Base-by-base conservation (phyloP, 768 basidiomycete species). In the Tephrocybe rancida region DNA sequence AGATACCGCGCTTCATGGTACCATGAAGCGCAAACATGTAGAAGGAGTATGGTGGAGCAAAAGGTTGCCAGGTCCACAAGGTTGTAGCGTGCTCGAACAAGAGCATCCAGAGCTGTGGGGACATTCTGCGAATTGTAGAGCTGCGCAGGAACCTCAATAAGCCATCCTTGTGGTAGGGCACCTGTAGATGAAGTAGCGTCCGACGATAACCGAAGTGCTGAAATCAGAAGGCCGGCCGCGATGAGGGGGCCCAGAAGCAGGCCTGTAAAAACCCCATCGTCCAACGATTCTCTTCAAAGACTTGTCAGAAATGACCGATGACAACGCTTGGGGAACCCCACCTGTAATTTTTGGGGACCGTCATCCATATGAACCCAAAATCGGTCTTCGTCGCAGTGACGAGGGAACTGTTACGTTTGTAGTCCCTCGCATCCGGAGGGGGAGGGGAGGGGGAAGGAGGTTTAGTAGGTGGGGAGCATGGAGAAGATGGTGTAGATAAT, bases 261-360 rank as follows among this genome's bases (percentile, higher is more conserved):
- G 2, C 89, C 93, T 38, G 88, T 93, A 53, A 91, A 71, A 21
- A 88, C 84, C 13, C 95, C 95, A 67, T 97, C 94, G 65, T 96
- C 95, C 11, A 79, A 70, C 43, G 87, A 88, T 51, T 90, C 84
- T 65, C 93, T 94, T 55, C 11, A 27, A 26, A 13, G 8, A 24
- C 10, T 9, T 18, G 41, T 66, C 25, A 65, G 48, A 37, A n/a
- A 37, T 16, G 1, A 48, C 13, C 8, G 47, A 42, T 41, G 18
- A 25, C 11, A 38, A 39, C 7, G 45, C 26, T 24, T 13, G 30
- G n/a, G 8, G 50, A 46, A 24, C 21, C 5, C 25, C 58, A 88
- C 90, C 91, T 78, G 64, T 90, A 94, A 63, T 94, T 92, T 69
- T 92, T 91, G 0, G 89, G 87, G 4, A 92, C 90, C 14, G 91